Evolutionary conservation across 1,284 basidiomycete genomes (phyloP).

Genomic region (Rugosomyces carneus): DNA sequence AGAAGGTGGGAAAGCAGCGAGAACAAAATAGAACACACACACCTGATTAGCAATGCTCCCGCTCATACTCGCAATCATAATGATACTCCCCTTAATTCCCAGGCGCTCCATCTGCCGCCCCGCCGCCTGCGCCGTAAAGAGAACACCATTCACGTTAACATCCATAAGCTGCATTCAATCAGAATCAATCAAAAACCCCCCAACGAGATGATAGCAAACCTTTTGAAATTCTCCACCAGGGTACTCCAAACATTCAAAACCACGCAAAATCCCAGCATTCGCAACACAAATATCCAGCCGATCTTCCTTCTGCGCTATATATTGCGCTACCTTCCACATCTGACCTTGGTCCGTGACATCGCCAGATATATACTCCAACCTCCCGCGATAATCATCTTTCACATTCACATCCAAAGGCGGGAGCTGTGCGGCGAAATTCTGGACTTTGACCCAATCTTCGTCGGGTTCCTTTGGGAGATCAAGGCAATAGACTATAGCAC

Average conservation of each 20-base stretch:
- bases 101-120: conserved; percentile 71
- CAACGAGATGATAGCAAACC: conserved; percentile 25
- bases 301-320: conserved; percentile 53
- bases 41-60: conserved; percentile 75
- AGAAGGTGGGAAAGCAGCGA: neutral
- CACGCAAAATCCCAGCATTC: conserved; percentile 65
- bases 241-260: conserved; percentile 63
- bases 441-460: conserved; percentile 36
- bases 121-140: conserved; percentile 72
- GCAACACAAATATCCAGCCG: conserved; percentile 65
- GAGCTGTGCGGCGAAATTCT: conserved; percentile 58
- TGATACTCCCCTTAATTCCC: conserved; percentile 64
- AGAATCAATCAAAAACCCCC: neutral
- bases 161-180: conserved; percentile 46
- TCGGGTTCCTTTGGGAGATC: conserved; percentile 42
- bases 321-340: conserved; percentile 48
- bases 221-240: conserved; percentile 60
- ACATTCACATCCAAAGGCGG: conserved; percentile 24
- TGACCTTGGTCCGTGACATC: conserved; percentile 56
- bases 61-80: conserved; percentile 78
- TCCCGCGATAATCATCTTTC: conserved; percentile 29
- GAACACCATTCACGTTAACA: conserved; percentile 70
- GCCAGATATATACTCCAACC: conserved; percentile 56
- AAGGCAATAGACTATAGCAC: conserved; percentile 47
- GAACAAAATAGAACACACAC: neutral